Base-by-base conservation (phyloP, 352 stramenopile species). In the Phytophthora sp. region DNA sequence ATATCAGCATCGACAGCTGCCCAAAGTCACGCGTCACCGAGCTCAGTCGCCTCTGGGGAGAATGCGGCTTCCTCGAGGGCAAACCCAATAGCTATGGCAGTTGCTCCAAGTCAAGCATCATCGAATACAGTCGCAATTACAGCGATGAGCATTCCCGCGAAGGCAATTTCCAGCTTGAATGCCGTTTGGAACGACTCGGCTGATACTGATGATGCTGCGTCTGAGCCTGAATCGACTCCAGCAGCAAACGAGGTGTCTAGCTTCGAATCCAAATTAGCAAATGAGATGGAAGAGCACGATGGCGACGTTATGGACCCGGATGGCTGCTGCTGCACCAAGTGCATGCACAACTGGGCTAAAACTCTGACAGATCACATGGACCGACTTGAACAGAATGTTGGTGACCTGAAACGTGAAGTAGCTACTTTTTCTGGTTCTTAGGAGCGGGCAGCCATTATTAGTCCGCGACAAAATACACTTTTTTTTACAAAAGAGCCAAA, bases 321-420 rank as follows among this genome's bases (percentile, higher is more conserved):
- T 12, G 68, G 63, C 18, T 76, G 68, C 26, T 73, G 63, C 24
- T 76, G 68, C 38, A 64, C 36, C 24, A 73, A 69, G 18, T 76
- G 68, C 41, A 76, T 73, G 63, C 68, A 42, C 27, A 76, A 24
- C 30, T 76, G 68, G 68, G 68, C 57, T 15, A 69, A 62, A 27
- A 71, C 42, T 24, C 38, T 76, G 31, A 66, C 52, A 12, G 39
- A 76, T 61, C 57, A 57, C 23, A 73, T 73, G 68, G 54, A 73
- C 21, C 51, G 52, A 63, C 63, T 76, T n/a, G 68, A 76, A 60
- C 39, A 52, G 9, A 70, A 73, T 20, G 63, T 76, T 15, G 27
- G 47, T 20, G 26, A 46, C 13, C 42, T 76, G 29, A n/a, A n/a
- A n/a, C n/a, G n/a, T n/a, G n/a, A n/a, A n/a, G n/a, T n/a, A n/a